Conservation (phyloP, 148 eudicot genomes). For the Chenopodium suecicum region DNA sequence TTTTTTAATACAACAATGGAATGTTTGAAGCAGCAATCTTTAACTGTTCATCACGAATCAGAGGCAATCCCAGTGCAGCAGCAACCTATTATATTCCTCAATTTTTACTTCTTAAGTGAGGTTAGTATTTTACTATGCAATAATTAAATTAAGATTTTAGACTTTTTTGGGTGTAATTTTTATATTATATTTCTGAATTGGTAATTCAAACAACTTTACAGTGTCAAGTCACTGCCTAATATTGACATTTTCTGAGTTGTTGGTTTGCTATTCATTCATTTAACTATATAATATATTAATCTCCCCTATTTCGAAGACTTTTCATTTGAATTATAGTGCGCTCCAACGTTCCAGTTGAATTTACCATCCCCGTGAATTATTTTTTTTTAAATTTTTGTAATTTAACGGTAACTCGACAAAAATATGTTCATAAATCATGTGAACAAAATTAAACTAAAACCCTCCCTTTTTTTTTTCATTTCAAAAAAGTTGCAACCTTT, state of each 20-base stretch:
- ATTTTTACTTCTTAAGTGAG: not conserved
- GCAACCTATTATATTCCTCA: not conserved
- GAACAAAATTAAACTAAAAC: slow-evolving; percentile 16
- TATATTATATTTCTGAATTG: not conserved
- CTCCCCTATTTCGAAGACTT: not conserved
- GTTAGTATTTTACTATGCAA: not conserved
- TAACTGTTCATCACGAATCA: not conserved
- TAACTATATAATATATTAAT: not conserved
- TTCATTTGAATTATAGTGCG: slow-evolving; percentile 50
- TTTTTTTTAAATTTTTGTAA: not conserved
- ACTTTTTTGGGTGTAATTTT: too few species aligned
- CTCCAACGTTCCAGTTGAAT: slow-evolving; percentile 63
- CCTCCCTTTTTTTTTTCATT: slow-evolving; percentile 20
- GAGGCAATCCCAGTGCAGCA: not conserved
- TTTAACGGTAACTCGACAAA: slow-evolving; percentile 30
- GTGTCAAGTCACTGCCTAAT: not conserved
- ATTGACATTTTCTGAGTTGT: not conserved
- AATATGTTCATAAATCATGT: slow-evolving; percentile 28
- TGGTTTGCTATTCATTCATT: not conserved
- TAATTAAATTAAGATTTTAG: too few species aligned
- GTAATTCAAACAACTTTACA: not conserved
- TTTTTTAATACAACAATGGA: too few species aligned
- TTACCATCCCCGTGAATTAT: slow-evolving; percentile 57
- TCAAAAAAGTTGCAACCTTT: slow-evolving; percentile 12
- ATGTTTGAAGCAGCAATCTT: not conserved